phyloP scores from a whole-genome alignment of 257 asterid genomes.

The Solanum piurae region DNA sequence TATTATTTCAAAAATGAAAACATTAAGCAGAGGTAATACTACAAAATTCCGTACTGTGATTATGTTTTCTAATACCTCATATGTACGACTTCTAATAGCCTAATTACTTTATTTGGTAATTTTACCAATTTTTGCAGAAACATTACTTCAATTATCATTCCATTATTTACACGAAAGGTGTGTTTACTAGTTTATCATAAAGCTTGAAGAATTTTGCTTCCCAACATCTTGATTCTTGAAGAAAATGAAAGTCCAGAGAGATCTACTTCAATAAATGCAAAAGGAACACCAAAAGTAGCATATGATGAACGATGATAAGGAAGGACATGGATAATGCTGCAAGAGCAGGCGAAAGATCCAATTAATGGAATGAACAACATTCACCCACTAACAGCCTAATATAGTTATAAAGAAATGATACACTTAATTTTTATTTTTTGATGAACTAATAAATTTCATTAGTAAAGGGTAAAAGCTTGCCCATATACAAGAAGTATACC shows the following conservation, averaged over 20 bases:
- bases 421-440: not conserved
- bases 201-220: not conserved
- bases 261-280: not conserved
- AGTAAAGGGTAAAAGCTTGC: not conserved
- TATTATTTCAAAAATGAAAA: not conserved
- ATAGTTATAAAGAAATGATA: not conserved
- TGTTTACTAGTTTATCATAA: not conserved
- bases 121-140: not conserved
- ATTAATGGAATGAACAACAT: not conserved
- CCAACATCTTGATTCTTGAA: not conserved
- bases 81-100: not conserved
- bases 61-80: not conserved
- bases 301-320: not conserved
- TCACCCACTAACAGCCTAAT: not conserved
- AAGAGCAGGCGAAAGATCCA: not conserved
- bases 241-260: not conserved
- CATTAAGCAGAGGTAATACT: not conserved
- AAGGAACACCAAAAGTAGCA: not conserved
- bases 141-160: not conserved
- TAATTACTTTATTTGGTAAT: not conserved
- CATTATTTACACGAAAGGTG: not conserved
- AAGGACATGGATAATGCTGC: not conserved
- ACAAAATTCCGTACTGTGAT: not conserved
- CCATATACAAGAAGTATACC: not conserved
- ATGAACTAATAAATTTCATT: not conserved